These are phyloP conservation scores for Fragilariopsis cylindrus DNA, from an alignment of 108 stramenopile genomes.

Conservation along the genomic window DNA sequence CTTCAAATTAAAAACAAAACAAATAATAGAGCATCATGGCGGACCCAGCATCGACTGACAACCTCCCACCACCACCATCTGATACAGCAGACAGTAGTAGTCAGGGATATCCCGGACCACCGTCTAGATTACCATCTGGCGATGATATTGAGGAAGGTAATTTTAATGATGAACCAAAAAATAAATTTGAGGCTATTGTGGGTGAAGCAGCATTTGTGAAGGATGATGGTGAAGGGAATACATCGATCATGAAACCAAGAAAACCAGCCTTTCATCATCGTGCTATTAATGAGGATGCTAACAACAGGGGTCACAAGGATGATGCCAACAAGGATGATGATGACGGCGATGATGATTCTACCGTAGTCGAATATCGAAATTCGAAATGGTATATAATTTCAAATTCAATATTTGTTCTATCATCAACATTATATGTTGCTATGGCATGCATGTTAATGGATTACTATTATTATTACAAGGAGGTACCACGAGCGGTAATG, in stretches of 20 bases:
- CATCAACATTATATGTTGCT: slow-evolving; percentile 8
- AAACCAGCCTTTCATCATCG: slow-evolving; percentile 10
- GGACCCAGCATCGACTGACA: no score
- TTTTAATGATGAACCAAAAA: no score
- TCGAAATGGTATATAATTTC: slow-evolving; percentile 9
- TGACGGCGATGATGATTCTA: neutral
- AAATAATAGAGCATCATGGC: no score
- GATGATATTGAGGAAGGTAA: no score
- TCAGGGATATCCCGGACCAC: no score
- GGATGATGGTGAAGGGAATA: neutral
- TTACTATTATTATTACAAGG: slow-evolving; percentile 10
- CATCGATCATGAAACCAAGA: slow-evolving; percentile 10
- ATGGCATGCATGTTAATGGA: slow-evolving; percentile 8
- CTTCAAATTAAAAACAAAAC: no score
- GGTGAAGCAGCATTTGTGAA: neutral
- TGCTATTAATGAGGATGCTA: neutral
- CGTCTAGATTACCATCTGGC: no score
- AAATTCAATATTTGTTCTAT: neutral
- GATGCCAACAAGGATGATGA: neutral
- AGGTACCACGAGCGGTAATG: slow-evolving; percentile 3
- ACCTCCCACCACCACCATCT: no score
- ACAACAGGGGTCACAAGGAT: neutral
- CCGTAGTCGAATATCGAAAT: neutral
- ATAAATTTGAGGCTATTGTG: no score
- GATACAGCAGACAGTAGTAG: no score